A percentile compares a stretch with the other conserved stretches of the same genome.
Conservation (phyloP, 768 basidiomycete genomes). For the Naematelia aurantialba region DNA sequence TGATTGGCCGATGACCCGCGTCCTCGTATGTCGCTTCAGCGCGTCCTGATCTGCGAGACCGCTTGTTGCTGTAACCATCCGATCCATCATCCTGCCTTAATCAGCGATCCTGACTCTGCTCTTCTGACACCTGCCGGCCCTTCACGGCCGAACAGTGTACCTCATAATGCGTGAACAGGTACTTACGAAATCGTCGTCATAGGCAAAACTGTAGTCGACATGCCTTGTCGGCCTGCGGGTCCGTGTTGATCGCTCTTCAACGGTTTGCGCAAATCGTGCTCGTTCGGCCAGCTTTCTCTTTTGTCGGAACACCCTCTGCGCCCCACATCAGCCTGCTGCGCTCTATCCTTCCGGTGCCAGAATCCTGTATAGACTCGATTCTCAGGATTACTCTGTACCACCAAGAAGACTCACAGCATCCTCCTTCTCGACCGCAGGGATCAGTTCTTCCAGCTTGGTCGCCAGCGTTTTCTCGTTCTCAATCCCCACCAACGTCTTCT, state of each 20-base stretch:
- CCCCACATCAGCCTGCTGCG: no score
- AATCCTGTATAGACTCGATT: not conserved
- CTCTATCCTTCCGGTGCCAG: no score
- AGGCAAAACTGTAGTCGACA: slow-evolving; percentile 36
- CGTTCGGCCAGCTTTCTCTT: slow-evolving; percentile 25
- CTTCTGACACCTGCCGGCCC: not conserved
- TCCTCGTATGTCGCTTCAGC: slow-evolving; percentile 9
- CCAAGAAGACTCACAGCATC: slow-evolving; percentile 29
- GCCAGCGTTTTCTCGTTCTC: slow-evolving; percentile 34
- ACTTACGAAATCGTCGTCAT: slow-evolving; percentile 8
- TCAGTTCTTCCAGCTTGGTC: slow-evolving; percentile 14
- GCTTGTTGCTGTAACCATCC: slow-evolving; percentile 4
- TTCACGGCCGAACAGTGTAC: not conserved
- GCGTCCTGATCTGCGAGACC: slow-evolving; percentile 16
- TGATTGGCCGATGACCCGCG: slow-evolving; percentile 13
- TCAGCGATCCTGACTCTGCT: not conserved
- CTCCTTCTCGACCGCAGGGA: slow-evolving; percentile 38
- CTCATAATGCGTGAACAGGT: not conserved
- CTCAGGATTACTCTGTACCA: not conserved
- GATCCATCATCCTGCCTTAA: slow-evolving; percentile 1
- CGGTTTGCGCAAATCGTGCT: slow-evolving; percentile 21
- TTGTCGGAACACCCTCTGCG: slow-evolving; percentile 30
- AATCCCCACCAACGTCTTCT: slow-evolving; percentile 27
- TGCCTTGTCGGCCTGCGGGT: slow-evolving; percentile 31
- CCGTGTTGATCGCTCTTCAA: slow-evolving; percentile 34